Evolutionary conservation across 176 grass and related monocot genomes (phyloP).

Genomic region (Avena eriantha): DNA sequence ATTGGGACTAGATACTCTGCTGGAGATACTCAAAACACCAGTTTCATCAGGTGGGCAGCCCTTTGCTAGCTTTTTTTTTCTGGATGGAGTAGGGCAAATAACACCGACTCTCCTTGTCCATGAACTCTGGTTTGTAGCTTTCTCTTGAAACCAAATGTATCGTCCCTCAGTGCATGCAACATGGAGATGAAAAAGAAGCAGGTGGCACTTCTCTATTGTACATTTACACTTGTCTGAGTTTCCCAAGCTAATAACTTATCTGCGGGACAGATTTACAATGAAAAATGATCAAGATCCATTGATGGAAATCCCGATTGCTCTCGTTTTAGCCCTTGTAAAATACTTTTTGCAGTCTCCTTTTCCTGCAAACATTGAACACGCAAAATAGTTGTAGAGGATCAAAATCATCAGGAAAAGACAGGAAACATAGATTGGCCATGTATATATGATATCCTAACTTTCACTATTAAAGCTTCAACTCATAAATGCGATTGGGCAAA

Average conservation of each 20-base stretch:
- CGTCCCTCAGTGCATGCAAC: slow-evolving; percentile 10
- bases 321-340: slow-evolving; percentile 77
- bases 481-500: slow-evolving; percentile 25
- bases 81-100: slow-evolving; percentile 12
- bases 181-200: slow-evolving; percentile 42
- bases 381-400: slow-evolving; percentile 24
- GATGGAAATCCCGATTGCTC: slow-evolving; percentile 59
- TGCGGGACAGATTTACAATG: slow-evolving; percentile 37
- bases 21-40: slow-evolving; percentile 21
- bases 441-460: slow-evolving; percentile 21
- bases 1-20: background rate
- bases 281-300: slow-evolving; percentile 83
- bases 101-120: slow-evolving; percentile 5
- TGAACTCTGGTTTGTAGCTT: slow-evolving; percentile 13
- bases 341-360: slow-evolving; percentile 82
- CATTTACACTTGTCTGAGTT: slow-evolving; percentile 25
- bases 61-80: slow-evolving; percentile 29
- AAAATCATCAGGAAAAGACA: slow-evolving; percentile 23
- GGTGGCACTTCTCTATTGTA: slow-evolving; percentile 11
- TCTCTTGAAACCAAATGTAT: slow-evolving; percentile 43
- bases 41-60: slow-evolving; percentile 42
- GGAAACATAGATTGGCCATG: slow-evolving; percentile 24
- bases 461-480: slow-evolving; percentile 1
- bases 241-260: slow-evolving; percentile 22
- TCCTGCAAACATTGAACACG: slow-evolving; percentile 63